Base-by-base conservation (phyloP, 352 stramenopile species). In the Phytopythium kandeliae region DNA sequence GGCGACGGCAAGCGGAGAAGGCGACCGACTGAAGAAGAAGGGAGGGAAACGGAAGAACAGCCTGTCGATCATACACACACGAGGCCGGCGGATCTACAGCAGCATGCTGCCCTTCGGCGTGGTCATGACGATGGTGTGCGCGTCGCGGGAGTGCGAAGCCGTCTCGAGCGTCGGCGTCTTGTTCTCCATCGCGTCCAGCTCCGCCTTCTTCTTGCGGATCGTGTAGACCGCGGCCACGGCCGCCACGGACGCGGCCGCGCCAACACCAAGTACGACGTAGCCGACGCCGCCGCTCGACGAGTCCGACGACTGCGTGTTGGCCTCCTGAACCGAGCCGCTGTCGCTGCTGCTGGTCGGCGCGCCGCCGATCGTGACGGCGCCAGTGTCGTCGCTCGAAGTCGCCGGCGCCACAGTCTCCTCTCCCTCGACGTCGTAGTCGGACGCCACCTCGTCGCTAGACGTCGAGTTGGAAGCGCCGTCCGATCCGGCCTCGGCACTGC, bases 151-250 rank as follows among this genome's bases (percentile, higher is more conserved):
- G 35, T 52, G 54, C 49, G 51, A 53, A 21, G 42, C 54, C 54
- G 53, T 55, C 26, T 67, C 44, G 13, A 48, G 19, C 38, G 40
- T 60, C 26, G 74, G 71, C 35, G 71, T 77, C 71, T 85, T 85
- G 62, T 61, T 64, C 47, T 82, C 74, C 57, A 79, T 64, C 47
- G 69, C 71, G 48, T 85, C 74, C 28, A 85, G 70, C 48, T 73
- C 46, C 34, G 64, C 55, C 63, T 82, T 78, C 62, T 83, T 85
- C 60, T 69, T 69, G 55, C 69, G 74, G 50, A 85, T 67, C 11
- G 55, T 58, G 41, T 71, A 48, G 36, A 85, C 76, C n/a, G 67
- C 68, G 11, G 65, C 70, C 19, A 72, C 67, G 21, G 51, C 69
- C 10, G 74, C 54, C 21, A 63, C n/a, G 48, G 56, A 60, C n/a